Percentiles rank a stretch among this genome's conserved stretches.
Evolutionary conservation across 805 yeast species (phyloP).

Genomic region (Ogataea philodendri): DNA sequence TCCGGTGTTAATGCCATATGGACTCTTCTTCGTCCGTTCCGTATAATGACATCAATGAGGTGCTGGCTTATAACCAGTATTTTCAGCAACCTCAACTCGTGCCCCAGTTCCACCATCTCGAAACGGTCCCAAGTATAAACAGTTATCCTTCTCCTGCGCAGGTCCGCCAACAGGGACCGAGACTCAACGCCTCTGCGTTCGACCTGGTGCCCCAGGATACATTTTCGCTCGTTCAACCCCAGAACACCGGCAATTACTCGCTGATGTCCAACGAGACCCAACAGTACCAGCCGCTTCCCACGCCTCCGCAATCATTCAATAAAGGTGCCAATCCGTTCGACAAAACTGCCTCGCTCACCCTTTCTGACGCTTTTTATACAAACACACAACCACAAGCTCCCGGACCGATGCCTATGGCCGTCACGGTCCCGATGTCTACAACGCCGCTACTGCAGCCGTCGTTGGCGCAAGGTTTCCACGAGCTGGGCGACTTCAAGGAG

Average conservation of each 20-base stretch:
- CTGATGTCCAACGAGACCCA: constrained; percentile 4
- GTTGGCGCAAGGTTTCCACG: not conserved
- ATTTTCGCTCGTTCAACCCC: constrained; percentile 1
- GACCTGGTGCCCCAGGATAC: constrained; percentile 1
- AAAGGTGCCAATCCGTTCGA: constrained; percentile 9
- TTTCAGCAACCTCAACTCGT: constrained; percentile 12
- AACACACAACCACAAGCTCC: no score
- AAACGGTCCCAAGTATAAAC: no score
- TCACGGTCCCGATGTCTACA: no score
- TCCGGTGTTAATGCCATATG: constrained; percentile 6
- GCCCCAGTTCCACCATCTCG: constrained; percentile 4
- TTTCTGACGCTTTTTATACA: constrained; percentile 11
- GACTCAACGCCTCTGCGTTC: constrained; percentile 1
- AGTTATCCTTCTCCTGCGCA: not conserved
- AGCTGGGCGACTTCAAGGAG: constrained; percentile 6
- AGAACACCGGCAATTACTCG: constrained; percentile 5
- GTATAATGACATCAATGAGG: constrained; percentile 16
- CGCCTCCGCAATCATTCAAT: constrained; percentile 13
- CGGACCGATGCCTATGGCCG: no score
- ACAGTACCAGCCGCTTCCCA: constrained; percentile 13
- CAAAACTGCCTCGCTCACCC: constrained; percentile 4
- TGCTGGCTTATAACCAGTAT: constrained; percentile 16
- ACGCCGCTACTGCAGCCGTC: no score
- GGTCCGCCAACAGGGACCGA: constrained; percentile 5
- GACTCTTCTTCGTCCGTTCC: constrained; percentile 13